Percentiles rank a stretch among this genome's conserved stretches.
Evolutionary conservation across 2,329 filamentous ascomycete genomes (phyloP).

Genomic region (Ambrosiella xylebori): DNA sequence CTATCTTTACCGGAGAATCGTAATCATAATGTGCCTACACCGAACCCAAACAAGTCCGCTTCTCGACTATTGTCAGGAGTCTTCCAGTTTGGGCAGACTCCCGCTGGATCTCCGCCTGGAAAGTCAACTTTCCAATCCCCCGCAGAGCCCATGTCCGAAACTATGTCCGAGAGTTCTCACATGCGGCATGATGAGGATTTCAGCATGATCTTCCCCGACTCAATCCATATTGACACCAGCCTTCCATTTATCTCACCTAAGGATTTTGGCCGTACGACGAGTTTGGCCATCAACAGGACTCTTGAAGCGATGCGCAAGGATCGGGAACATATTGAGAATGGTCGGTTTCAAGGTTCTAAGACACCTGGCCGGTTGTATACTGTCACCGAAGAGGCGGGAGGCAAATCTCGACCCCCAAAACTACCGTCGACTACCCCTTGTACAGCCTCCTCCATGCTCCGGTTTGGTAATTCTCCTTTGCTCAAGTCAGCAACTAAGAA

Average conservation of each 20-base stretch:
- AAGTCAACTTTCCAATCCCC: not conserved
- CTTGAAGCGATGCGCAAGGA: slow-evolving; percentile 24
- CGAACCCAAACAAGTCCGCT: not conserved
- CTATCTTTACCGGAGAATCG: not conserved
- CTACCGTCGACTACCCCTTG: not conserved
- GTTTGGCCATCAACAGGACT: slow-evolving; percentile 37
- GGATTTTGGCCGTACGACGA: slow-evolving; percentile 39
- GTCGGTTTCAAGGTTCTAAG: not conserved
- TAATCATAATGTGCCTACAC: not conserved
- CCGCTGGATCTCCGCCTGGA: not conserved
- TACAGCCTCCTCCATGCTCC: slow-evolving; percentile 1
- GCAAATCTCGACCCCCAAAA: not conserved
- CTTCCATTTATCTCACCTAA: slow-evolving; percentile 22
- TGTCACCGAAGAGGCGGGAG: slow-evolving; percentile 6
- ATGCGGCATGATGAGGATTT: slow-evolving; percentile 28
- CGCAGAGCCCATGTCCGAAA: slow-evolving; percentile 3
- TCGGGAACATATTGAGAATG: slow-evolving; percentile 1
- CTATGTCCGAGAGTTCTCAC: slow-evolving; percentile 10
- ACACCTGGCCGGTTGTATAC: not conserved
- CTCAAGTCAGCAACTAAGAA: slow-evolving; percentile 8
- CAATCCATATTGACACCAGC: slow-evolving; percentile 31
- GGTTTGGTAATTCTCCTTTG: slow-evolving; percentile 9
- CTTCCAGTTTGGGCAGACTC: not conserved
- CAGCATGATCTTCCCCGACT: slow-evolving; percentile 42
- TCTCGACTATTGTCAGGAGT: not conserved